Percentiles rank a stretch among this genome's conserved stretches.
phyloP scores from a whole-genome alignment of 2,329 filamentous ascomycete genomes.

The Dendrostoma leiphaemia region DNA sequence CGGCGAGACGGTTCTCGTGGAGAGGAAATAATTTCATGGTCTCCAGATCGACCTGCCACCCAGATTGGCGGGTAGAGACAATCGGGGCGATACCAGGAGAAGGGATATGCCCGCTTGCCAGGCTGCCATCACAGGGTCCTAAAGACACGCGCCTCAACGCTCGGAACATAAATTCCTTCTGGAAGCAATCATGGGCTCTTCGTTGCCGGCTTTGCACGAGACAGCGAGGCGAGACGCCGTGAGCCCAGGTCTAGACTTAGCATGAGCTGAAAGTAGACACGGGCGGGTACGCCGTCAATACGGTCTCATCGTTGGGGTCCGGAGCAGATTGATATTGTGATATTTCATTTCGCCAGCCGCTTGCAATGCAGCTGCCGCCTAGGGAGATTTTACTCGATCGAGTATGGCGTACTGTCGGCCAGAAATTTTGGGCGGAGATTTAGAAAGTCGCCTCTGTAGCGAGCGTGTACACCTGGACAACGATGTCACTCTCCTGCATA shows the following conservation, averaged over 20 bases:
- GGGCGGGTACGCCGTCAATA: neutral
- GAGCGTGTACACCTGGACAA: neutral
- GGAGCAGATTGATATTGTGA: neutral
- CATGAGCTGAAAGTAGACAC: neutral
- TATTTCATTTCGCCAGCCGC: constrained; percentile 31
- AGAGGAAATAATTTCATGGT: constrained; percentile 20
- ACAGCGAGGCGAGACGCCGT: constrained; percentile 17
- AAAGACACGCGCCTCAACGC: constrained; percentile 3
- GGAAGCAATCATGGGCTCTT: constrained; percentile 1
- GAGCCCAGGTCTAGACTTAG: neutral
- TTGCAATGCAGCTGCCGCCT: constrained; percentile 35
- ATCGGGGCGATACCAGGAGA: constrained; percentile 20
- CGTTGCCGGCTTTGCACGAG: neutral
- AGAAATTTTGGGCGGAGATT: neutral
- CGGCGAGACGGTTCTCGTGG: constrained; percentile 10
- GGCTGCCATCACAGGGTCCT: constrained; percentile 18
- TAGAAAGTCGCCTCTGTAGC: neutral
- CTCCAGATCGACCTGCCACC: constrained; percentile 21
- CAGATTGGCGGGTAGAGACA: constrained; percentile 17
- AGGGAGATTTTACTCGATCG: constrained; percentile 21
- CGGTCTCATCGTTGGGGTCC: neutral
- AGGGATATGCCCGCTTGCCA: constrained; percentile 36
- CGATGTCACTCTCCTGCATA: neutral
- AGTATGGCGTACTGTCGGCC: constrained; percentile 29
- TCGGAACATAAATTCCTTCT: constrained; percentile 6